A percentile compares a stretch with the other conserved stretches of the same genome.
Conservation (phyloP, 441 rosid species). For the Populus hybrid region DNA sequence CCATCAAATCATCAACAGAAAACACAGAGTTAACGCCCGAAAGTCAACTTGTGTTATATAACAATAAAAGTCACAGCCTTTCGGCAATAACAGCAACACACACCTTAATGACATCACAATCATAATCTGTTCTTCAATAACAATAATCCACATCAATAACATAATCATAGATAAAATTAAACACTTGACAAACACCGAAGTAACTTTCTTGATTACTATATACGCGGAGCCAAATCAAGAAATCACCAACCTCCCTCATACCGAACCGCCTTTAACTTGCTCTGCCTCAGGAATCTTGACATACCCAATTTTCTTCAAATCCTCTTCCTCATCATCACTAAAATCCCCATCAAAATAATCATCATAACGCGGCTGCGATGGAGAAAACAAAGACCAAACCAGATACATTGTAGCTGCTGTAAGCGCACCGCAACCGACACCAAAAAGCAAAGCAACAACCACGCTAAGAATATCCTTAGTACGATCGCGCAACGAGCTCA, state of each 20-base stretch:
- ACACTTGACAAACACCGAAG: background rate
- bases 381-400: slow-evolving; percentile 74
- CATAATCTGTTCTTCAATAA: slow-evolving; percentile 1
- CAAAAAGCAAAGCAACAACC: slow-evolving; percentile 75
- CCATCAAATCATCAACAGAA: background rate
- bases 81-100: slow-evolving; percentile 1
- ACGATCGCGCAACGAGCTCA: slow-evolving; percentile 69
- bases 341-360: slow-evolving; percentile 17
- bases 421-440: slow-evolving; percentile 91
- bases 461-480: slow-evolving; percentile 84
- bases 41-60: background rate
- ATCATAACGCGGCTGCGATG: slow-evolving; percentile 8
- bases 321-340: slow-evolving; percentile 12
- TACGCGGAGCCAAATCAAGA: background rate
- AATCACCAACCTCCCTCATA: slow-evolving; percentile 25
- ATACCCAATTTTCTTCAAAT: slow-evolving; percentile 40
- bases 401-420: slow-evolving; percentile 87
- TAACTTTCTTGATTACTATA: slow-evolving; percentile 4
- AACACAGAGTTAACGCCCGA: background rate
- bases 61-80: background rate
- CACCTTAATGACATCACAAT: background rate
- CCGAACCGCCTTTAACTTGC: slow-evolving; percentile 42
- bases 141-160: background rate
- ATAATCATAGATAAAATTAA: slow-evolving; percentile 1
- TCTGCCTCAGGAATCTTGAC: slow-evolving; percentile 55